phyloP scores from a whole-genome alignment of 2,329 filamentous ascomycete genomes.

The Fusarium palustre region DNA sequence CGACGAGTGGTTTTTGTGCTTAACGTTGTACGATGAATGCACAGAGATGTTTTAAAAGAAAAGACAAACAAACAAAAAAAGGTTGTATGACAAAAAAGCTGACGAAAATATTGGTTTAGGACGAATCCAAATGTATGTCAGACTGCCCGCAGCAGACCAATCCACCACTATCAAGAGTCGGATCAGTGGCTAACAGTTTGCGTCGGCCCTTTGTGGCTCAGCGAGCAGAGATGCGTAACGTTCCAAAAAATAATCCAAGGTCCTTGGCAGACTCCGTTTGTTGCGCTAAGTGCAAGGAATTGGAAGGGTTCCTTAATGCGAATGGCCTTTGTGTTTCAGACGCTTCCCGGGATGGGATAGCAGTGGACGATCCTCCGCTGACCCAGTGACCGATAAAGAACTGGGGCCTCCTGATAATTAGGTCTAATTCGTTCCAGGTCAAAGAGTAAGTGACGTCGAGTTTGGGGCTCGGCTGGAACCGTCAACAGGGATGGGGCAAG shows the following conservation, averaged over 20 bases:
- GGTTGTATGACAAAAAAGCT: slow-evolving; percentile 39
- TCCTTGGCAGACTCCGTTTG: slow-evolving; percentile 28
- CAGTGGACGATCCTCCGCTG: slow-evolving; percentile 30
- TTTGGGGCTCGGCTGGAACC: slow-evolving; percentile 37
- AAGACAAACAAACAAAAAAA: slow-evolving; percentile 5
- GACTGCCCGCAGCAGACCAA: slow-evolving; percentile 8
- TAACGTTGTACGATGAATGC: slow-evolving; percentile 1
- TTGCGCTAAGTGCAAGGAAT: slow-evolving; percentile 23
- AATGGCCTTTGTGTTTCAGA: slow-evolving; percentile 36
- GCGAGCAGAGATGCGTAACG: slow-evolving; percentile 17
- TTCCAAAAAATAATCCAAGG: neutral
- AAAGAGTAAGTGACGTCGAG: slow-evolving; percentile 35
- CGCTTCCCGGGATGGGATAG: slow-evolving; percentile 18
- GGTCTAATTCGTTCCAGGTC: slow-evolving; percentile 9
- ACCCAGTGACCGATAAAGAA: slow-evolving; percentile 29
- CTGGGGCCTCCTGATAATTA: slow-evolving; percentile 2
- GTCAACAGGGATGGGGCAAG: slow-evolving; percentile 14
- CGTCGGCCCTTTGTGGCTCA: slow-evolving; percentile 36
- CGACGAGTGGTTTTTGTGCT: neutral
- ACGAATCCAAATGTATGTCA: slow-evolving; percentile 12
- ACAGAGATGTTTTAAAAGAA: slow-evolving; percentile 11
- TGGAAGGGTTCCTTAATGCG: slow-evolving; percentile 4
- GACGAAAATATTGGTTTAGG: slow-evolving; percentile 39
- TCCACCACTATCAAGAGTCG: neutral
- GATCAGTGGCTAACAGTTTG: slow-evolving; percentile 34